Base-by-base conservation (phyloP, 768 basidiomycete species). In the Lactarius akahatsu region DNA sequence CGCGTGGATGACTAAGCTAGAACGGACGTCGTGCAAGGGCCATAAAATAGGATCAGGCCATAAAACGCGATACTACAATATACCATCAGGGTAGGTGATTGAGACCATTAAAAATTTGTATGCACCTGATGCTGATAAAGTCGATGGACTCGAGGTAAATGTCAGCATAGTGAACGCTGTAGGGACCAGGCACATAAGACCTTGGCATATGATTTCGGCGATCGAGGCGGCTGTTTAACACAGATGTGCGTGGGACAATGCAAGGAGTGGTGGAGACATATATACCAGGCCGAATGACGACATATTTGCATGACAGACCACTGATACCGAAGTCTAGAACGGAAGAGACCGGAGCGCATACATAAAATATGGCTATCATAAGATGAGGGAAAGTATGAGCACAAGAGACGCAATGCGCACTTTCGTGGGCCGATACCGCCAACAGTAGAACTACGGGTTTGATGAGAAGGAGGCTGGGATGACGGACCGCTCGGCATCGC, bases 281-380 rank as follows among this genome's bases (percentile, higher is more conserved):
- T 72, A 69, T 57, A 82, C 83, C 73, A 65, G 86, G 86, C 62
- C 90, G 82, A 50, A 94, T 78, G 64, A 94, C 84, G 28, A 91
- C 86, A 73, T 94, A 96, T 83, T 97, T 30, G 95, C 66, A 97
- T 77, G 9, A 96, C 94, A 54, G 84, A 80, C 92, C 93, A 96
- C 85, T 92, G 72, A 41, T 72, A 18, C 20, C 57, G 41, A 58
- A 20, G 61, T 13, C 58, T 64, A 47, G 60, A 23, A 62, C 45
- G 20, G 65, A 28, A 28, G 30, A 43, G 65, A 36, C 60, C 20
- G 47, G 65, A 18, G 20, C 10, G 34, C 23, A 72, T 93, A 89
- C 86, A 95, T 91, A 74, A 96, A 96, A 77, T 96, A 94, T 2
- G 89, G 80, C 85, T 91, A 71, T 2, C 52, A 67, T 6, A 64